Evolutionary conservation across 2,329 filamentous ascomycete genomes (phyloP), one percentile per base, ranked within the genome.

Genomic region (Trichophyton verrucosum): DNA sequence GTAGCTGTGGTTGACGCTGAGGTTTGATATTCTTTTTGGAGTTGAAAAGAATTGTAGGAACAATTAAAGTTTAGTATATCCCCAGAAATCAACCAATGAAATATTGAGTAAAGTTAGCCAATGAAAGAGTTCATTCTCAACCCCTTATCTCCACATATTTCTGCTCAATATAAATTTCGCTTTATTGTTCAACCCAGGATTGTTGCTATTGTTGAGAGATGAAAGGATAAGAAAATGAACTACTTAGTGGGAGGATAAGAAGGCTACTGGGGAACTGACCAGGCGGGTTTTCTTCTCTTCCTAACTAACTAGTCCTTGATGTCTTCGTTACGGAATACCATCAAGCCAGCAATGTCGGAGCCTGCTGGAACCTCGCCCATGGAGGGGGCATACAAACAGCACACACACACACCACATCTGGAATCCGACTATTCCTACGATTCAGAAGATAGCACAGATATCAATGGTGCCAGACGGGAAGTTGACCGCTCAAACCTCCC

Each of bases 401-500:
- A 9, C 3, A 27, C 46, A 30, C 13, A 22, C 9, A 9, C 20
- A 3, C 24, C 22, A 30, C 22, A 20, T 11, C 3, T 51, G 24
- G 51, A 55, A 6, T 36, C 51, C 2, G 51, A 55, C 51, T 55
- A 27, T 9, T 38, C 51, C 33, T 36, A 33, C 30, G 51, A 55
- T n/a, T 55, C 51, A 3, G 51, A 55, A 9, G 51, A 55, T 36
- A 36, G 51, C 7, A 36, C 30, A 33, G 27, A 20, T 15, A 3
- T 17, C 1, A 36, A 55, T 36, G 8, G 27, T n/a, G 17, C 27
- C 5, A 55, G 51, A 17, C 51, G 51, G 11, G 8, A 27, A 55
- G 51, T 55, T 22, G 30, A 55, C 51, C 27, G 15, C 24, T 66
- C 69, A 36, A 71, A 70, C 63, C 71, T 72, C 59, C 74, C 75